phyloP scores from a whole-genome alignment of 371 early-diverging fungal genomes.

The Rhizopus stolonifer region DNA sequence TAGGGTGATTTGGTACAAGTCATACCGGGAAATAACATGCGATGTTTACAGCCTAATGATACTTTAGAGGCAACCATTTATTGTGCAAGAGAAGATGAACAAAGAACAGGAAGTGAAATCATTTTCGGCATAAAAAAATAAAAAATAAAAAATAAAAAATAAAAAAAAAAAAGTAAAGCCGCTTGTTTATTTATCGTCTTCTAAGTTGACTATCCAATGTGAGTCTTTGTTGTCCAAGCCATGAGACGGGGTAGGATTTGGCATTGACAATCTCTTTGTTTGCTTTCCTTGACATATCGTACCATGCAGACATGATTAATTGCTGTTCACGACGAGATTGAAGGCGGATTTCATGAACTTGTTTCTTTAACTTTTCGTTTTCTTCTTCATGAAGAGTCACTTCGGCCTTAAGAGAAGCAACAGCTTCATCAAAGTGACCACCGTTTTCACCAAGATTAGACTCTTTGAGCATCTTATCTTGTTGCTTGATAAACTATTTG shows the following conservation, averaged over 20 bases:
- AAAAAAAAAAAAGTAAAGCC: background rate
- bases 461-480: conserved; percentile 57
- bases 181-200: conserved; percentile 34
- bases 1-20: conserved; percentile 50
- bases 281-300: conserved; percentile 57
- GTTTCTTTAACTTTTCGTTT: conserved; percentile 62
- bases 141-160: background rate
- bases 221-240: conserved; percentile 72
- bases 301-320: conserved; percentile 78
- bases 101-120: conserved; percentile 10
- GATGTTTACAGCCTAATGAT: conserved; percentile 21
- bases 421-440: conserved; percentile 64
- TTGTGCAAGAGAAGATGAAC: conserved; percentile 1
- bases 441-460: conserved; percentile 14
- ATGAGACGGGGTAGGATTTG: conserved; percentile 60
- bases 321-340: conserved; percentile 68
- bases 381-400: conserved; percentile 65
- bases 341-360: conserved; percentile 57
- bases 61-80: background rate
- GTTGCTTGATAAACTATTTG: conserved; percentile 45
- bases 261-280: conserved; percentile 46
- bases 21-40: conserved; percentile 44
- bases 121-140: conserved; percentile 13
- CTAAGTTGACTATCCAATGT: conserved; percentile 59
- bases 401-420: conserved; percentile 67